phyloP scores from a whole-genome alignment of 306 rosid species.

The Dryas alaskensis region DNA sequence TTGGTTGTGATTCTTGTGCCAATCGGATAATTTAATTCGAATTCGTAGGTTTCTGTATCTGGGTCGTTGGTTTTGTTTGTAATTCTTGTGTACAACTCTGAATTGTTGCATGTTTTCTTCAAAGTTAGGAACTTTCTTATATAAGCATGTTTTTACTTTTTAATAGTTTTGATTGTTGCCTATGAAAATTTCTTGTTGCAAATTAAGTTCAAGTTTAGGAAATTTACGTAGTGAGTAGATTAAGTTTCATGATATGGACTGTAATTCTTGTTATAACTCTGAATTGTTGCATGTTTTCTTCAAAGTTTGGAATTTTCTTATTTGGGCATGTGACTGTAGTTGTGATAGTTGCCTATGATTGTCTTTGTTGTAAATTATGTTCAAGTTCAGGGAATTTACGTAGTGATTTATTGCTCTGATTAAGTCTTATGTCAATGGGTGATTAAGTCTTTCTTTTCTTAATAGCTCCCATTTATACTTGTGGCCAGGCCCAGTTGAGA shows the following conservation, averaged over 20 bases:
- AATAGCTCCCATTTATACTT: background rate
- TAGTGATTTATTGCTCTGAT: background rate
- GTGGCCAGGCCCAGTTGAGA: conserved; percentile 72
- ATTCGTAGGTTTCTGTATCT: background rate
- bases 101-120: background rate
- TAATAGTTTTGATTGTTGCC: background rate
- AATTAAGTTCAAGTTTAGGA: too few species aligned
- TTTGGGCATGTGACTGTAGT: background rate
- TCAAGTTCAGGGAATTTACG: background rate
- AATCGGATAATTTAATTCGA: background rate
- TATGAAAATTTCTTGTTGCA: background rate
- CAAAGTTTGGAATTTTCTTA: background rate
- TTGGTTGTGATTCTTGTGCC: background rate
- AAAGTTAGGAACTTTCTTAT: background rate
- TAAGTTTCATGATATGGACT: background rate
- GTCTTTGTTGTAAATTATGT: background rate
- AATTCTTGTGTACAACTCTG: background rate
- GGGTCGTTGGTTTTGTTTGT: background rate
- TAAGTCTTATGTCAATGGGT: background rate
- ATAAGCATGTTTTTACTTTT: background rate
- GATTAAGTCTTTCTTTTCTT: background rate
- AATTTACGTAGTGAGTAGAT: background rate
- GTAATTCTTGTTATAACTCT: background rate
- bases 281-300: background rate
- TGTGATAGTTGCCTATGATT: background rate